Evolutionary conservation across 345 rosid species (phyloP).

Genomic region (Abelmoschus esculentus): DNA sequence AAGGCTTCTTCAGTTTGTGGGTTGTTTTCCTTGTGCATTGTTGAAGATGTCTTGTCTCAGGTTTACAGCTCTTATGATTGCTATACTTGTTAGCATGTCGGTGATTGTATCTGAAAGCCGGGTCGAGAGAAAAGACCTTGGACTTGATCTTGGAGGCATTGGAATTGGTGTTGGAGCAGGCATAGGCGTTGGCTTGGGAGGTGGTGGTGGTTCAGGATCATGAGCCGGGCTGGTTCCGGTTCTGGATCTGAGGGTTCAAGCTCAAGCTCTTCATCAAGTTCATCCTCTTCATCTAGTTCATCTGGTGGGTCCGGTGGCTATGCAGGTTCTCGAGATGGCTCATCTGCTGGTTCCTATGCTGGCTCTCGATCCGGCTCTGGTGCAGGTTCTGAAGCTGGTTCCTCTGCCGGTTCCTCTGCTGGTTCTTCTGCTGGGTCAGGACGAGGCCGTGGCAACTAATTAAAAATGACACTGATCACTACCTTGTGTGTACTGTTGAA

Average conservation of each 20-base stretch:
- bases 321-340: conserved; percentile 38
- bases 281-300: conserved; percentile 33
- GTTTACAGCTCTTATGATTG: not conserved
- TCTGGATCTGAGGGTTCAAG: conserved; percentile 35
- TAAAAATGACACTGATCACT: too few species aligned
- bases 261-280: conserved; percentile 38
- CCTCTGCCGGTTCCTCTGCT: not conserved
- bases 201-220: conserved; percentile 35
- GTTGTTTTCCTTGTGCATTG: too few species aligned
- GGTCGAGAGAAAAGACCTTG: conserved; percentile 30
- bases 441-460: not conserved
- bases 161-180: conserved; percentile 24
- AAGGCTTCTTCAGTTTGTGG: not conserved
- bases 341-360: conserved; percentile 24
- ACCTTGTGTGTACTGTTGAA: not conserved
- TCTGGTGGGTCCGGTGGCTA: conserved; percentile 12
- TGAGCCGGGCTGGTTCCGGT: conserved; percentile 23
- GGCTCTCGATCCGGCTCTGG: conserved; percentile 19
- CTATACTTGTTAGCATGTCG: not conserved
- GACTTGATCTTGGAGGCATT: conserved; percentile 14
- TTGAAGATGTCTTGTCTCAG: not conserved
- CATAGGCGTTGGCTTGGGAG: conserved; percentile 27
- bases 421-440: too few species aligned
- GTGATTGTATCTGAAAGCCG: conserved; percentile 16
- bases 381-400: conserved; percentile 35